phyloP scores from a whole-genome alignment of 148 eudicot genomes.

The Dianthus caryophyllus region DNA sequence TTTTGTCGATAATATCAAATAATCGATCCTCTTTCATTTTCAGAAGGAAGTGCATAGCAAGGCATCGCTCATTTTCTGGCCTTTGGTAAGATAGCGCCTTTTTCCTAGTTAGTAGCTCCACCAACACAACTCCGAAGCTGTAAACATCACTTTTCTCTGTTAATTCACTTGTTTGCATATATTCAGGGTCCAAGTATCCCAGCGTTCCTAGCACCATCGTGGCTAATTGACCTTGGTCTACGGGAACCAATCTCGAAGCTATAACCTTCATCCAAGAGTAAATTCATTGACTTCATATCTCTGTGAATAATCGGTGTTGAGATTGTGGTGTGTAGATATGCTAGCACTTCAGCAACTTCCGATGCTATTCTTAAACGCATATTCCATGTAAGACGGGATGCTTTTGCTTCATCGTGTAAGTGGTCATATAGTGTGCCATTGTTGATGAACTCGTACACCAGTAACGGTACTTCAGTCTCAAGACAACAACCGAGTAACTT shows the following conservation, averaged over 20 bases:
- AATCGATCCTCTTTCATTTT: constrained; percentile 18
- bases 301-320: constrained; percentile 25
- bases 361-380: constrained; percentile 21
- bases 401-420: constrained; percentile 17
- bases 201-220: constrained; percentile 26
- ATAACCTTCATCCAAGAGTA: constrained; percentile 23
- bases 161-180: constrained; percentile 19
- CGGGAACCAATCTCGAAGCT: constrained; percentile 24
- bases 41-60: constrained; percentile 15
- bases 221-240: constrained; percentile 18
- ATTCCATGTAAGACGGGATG: constrained; percentile 13
- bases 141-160: constrained; percentile 29
- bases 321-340: constrained; percentile 19
- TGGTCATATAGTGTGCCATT: constrained; percentile 28
- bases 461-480: constrained; percentile 24
- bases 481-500: constrained; percentile 27
- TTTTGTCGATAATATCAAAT: constrained; percentile 18
- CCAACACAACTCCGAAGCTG: constrained; percentile 30
- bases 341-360: constrained; percentile 27
- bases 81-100: constrained; percentile 14
- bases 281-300: constrained; percentile 25
- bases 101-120: constrained; percentile 25
- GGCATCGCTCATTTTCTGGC: constrained; percentile 15
- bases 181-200: constrained; percentile 27
- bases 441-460: constrained; percentile 21